phyloP scores from a whole-genome alignment of 2,329 filamentous ascomycete species.

The Sporothrix curviconia region DNA sequence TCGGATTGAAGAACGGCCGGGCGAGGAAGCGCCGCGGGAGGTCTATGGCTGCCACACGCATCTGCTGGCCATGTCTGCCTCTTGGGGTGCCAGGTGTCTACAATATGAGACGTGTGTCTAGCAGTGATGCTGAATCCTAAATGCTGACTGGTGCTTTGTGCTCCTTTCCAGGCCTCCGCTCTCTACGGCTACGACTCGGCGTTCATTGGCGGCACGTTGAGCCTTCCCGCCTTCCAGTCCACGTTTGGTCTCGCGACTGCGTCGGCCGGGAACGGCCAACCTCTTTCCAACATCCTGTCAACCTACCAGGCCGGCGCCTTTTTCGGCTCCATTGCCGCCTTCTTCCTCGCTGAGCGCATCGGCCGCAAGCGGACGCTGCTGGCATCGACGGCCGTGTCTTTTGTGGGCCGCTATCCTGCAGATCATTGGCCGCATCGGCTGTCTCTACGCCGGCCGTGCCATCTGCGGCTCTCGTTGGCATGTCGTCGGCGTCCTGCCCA shows the following conservation, averaged over 20 bases:
- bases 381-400: background rate
- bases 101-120: too few relatives aligned
- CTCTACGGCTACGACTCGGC: background rate
- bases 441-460: background rate
- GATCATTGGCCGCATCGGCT: background rate
- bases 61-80: background rate
- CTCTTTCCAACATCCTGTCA: background rate
- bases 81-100: background rate
- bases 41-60: background rate
- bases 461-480: background rate
- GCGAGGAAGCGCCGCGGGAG: background rate
- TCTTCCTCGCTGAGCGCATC: background rate
- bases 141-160: background rate
- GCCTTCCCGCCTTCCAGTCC: background rate
- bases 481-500: background rate
- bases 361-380: background rate
- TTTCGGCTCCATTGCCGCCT: background rate
- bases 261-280: background rate
- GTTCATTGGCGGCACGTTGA: background rate
- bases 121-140: too few relatives aligned
- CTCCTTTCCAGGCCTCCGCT: background rate
- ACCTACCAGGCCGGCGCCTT: background rate
- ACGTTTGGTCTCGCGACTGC: background rate
- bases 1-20: background rate
- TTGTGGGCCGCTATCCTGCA: background rate